phyloP scores from a whole-genome alignment of 148 eudicot genomes.

The Camellia lanceoleosa region DNA sequence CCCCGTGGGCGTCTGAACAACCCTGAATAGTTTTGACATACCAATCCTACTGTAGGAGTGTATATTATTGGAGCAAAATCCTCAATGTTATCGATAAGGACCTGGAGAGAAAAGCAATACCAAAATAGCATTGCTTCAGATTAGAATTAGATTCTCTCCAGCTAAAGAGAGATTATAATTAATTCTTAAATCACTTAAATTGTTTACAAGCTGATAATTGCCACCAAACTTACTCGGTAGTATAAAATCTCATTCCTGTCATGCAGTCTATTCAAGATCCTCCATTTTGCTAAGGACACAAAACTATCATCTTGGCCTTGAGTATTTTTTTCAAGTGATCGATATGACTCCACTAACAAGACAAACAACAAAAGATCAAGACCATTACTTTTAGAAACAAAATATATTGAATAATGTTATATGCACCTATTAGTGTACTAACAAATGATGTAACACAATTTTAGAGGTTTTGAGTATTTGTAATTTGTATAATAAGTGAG shows the following conservation, averaged over 20 bases:
- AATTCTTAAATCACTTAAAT: not conserved
- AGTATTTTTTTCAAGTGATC: conserved; percentile 84
- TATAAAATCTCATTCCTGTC: conserved; percentile 96
- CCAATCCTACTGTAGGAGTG: conserved; percentile 99
- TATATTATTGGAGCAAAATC: conserved; percentile 87
- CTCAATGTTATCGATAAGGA: conserved; percentile 78
- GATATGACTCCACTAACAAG: conserved; percentile 78
- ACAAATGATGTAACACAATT: too few species aligned
- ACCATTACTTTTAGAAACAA: conserved; percentile 1
- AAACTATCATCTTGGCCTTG: conserved; percentile 53
- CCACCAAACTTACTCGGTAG: conserved; percentile 69
- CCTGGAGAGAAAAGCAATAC: conserved; percentile 45
- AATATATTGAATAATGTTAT: not conserved
- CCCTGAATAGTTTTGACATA: conserved; percentile 97
- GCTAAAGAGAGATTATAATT: not conserved
- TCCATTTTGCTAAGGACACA: conserved; percentile 89
- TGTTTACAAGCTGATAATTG: not conserved
- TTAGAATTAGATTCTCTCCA: conserved; percentile 8
- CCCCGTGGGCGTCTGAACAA: conserved; percentile 99
- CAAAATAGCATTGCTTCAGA: conserved; percentile 22
- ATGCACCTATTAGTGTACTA: too few species aligned
- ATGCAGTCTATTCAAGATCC: conserved; percentile 89
- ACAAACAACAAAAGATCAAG: conserved; percentile 18
- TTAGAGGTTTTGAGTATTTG: too few species aligned
- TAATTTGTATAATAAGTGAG: too few species aligned